phyloP scores from a whole-genome alignment of 805 yeast genomes.

The Pichia membranifaciens region DNA sequence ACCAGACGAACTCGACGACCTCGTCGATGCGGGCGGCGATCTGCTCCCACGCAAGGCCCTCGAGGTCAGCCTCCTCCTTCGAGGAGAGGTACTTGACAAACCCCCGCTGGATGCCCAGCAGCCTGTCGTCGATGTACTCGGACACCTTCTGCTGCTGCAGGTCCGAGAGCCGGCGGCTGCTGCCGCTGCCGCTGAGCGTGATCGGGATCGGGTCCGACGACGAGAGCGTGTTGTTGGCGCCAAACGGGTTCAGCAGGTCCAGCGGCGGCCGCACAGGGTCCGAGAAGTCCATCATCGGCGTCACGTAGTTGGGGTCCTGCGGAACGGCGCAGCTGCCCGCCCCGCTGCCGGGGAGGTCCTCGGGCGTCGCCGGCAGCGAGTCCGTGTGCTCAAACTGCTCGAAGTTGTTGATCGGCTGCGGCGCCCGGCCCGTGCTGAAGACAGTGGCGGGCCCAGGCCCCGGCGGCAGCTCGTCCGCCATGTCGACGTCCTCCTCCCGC shows the following conservation, averaged over 20 bases:
- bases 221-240: slow-evolving; percentile 19
- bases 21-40: slow-evolving; percentile 41
- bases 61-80: slow-evolving; percentile 24
- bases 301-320: slow-evolving; percentile 4
- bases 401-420: slow-evolving; percentile 11
- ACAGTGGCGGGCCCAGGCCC: too few relatives aligned
- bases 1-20: slow-evolving; percentile 56
- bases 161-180: slow-evolving; percentile 27
- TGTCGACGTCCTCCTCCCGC: too few relatives aligned
- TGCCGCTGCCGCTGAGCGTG: neutral
- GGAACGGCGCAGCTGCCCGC: slow-evolving; percentile 1
- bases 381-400: slow-evolving; percentile 14
- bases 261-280: slow-evolving; percentile 22
- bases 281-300: slow-evolving; percentile 13
- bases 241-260: slow-evolving; percentile 28
- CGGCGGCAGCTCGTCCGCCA: too few relatives aligned
- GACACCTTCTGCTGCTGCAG: slow-evolving; percentile 54
- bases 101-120: slow-evolving; percentile 49
- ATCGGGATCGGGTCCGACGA: slow-evolving; percentile 24
- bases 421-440: slow-evolving; percentile 5
- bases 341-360: neutral
- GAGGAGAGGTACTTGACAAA: slow-evolving; percentile 37
- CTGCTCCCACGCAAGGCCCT: slow-evolving; percentile 23
- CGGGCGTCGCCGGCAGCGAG: slow-evolving; percentile 5
- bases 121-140: slow-evolving; percentile 47